phyloP scores from a whole-genome alignment of 148 eudicot species.

The Cornus kousa region DNA sequence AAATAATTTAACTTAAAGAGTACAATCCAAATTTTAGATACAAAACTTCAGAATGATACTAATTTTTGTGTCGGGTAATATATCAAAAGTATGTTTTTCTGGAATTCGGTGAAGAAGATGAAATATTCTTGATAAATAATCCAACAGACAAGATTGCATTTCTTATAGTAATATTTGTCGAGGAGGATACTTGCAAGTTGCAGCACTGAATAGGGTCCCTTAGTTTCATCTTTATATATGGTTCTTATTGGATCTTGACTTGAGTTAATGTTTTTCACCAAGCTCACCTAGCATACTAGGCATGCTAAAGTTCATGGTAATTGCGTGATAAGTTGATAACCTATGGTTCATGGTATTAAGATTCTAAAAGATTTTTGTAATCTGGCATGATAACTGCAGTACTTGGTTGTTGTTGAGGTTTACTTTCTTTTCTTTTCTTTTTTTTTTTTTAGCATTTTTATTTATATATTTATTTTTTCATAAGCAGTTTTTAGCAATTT shows the following conservation, averaged over 20 bases:
- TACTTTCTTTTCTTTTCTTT: too few relatives aligned
- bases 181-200: background rate
- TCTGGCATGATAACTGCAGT: background rate
- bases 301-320: background rate
- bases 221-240: background rate
- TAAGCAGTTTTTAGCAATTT: background rate
- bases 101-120: background rate
- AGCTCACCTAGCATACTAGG: background rate
- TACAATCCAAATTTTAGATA: background rate
- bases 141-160: background rate
- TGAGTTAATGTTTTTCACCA: background rate
- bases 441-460: conserved; percentile 6
- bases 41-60: background rate
- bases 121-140: background rate
- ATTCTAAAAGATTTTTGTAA: background rate
- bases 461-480: background rate
- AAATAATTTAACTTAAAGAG: background rate
- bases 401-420: background rate
- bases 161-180: background rate
- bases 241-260: conserved; percentile 1
- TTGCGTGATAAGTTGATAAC: background rate
- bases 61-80: background rate
- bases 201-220: background rate
- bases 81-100: background rate
- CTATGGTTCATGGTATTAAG: background rate